Percentiles rank a stretch among this genome's conserved stretches.
Evolutionary conservation across 306 rosid species (phyloP).

Genomic region (Inga oerstediana): DNA sequence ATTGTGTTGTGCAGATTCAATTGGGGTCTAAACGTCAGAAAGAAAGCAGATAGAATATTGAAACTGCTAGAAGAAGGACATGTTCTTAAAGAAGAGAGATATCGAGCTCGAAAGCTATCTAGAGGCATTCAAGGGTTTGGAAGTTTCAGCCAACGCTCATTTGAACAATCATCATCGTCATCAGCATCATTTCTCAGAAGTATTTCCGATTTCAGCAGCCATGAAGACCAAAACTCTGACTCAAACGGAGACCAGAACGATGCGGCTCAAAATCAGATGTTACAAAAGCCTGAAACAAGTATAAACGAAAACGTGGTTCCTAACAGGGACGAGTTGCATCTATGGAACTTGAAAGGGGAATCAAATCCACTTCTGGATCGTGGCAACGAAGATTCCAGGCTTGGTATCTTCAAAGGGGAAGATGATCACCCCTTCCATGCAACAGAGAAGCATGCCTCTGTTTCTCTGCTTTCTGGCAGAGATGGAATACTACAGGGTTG

Average conservation of each 20-base stretch:
- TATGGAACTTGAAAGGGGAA: conserved; percentile 52
- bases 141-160: conserved; percentile 60
- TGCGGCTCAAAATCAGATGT: conserved; percentile 30
- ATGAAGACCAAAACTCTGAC: conserved; percentile 37
- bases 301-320: conserved; percentile 70
- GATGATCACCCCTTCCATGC: conserved; percentile 76
- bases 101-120: conserved; percentile 69
- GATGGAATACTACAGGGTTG: conserved; percentile 48
- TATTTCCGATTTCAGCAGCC: conserved; percentile 45
- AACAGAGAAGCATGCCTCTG: conserved; percentile 39
- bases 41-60: conserved; percentile 71
- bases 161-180: conserved; percentile 54
- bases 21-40: conserved; percentile 88
- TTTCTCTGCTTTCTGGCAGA: conserved; percentile 60
- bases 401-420: conserved; percentile 40
- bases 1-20: conserved; percentile 66
- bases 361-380: conserved; percentile 51
- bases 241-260: conserved; percentile 30
- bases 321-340: conserved; percentile 50
- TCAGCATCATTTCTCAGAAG: conserved; percentile 44
- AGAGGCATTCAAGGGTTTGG: conserved; percentile 96
- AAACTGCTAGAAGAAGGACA: conserved; percentile 62
- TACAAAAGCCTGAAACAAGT: conserved; percentile 45
- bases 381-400: conserved; percentile 35
- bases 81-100: conserved; percentile 81